phyloP scores from a whole-genome alignment of 768 basidiomycete species.

The Chiua virens region DNA sequence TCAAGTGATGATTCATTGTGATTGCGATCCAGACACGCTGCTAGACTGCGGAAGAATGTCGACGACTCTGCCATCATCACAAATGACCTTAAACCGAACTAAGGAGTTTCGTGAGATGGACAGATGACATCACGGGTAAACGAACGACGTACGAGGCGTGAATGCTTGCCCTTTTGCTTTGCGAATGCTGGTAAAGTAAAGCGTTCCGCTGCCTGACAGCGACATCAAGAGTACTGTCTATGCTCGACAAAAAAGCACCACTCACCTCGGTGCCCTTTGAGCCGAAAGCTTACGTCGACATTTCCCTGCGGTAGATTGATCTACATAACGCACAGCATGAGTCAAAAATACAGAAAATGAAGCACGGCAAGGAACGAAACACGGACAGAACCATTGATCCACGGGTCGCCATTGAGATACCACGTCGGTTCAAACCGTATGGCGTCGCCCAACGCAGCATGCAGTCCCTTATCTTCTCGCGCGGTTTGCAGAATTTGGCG shows the following conservation, averaged over 20 bases:
- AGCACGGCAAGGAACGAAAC: background rate
- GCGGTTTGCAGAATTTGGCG: slow-evolving; percentile 63
- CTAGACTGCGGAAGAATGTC: slow-evolving; percentile 23
- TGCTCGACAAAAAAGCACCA: background rate
- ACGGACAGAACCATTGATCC: slow-evolving; percentile 66
- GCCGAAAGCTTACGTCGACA: slow-evolving; percentile 73
- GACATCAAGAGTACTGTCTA: background rate
- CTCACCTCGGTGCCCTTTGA: slow-evolving; percentile 70
- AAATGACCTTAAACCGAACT: slow-evolving; percentile 71
- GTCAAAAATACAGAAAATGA: background rate
- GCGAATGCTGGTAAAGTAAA: slow-evolving; percentile 83
- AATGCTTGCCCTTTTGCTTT: slow-evolving; percentile 72
- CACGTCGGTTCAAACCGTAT: slow-evolving; percentile 35
- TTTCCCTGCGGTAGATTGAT: slow-evolving; percentile 74
- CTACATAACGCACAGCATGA: slow-evolving; percentile 34
- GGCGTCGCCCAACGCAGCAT: slow-evolving; percentile 60
- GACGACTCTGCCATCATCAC: slow-evolving; percentile 56
- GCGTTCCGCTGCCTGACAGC: slow-evolving; percentile 60
- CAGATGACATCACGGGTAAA: background rate
- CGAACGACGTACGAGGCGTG: slow-evolving; percentile 49
- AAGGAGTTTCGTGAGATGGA: background rate
- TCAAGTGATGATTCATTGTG: background rate
- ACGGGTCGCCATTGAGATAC: slow-evolving; percentile 76
- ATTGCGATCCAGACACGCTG: background rate
- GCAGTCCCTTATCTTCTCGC: slow-evolving; percentile 49